Evolutionary conservation across 2,329 filamentous ascomycete species (phyloP).

Genomic region (Penicillium sp.): DNA sequence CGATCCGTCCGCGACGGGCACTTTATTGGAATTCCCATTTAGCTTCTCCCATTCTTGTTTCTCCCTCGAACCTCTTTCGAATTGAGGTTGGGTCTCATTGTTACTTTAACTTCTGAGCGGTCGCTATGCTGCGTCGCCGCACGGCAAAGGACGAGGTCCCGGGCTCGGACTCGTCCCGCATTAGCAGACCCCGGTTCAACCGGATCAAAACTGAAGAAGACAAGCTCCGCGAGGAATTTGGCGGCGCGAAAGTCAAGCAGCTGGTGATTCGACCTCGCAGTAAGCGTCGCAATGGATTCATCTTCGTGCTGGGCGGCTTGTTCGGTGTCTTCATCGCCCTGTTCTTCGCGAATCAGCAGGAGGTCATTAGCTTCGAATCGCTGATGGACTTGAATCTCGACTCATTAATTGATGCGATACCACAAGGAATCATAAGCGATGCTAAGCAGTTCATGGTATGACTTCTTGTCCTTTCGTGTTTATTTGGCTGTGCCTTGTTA

Average conservation of each 20-base stretch:
- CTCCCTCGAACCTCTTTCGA: background rate
- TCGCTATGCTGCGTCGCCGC: conserved; percentile 43
- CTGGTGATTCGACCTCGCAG: conserved; percentile 44
- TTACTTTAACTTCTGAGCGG: conserved; percentile 13
- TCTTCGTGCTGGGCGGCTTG: conserved; percentile 85
- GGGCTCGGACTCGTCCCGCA: conserved; percentile 15
- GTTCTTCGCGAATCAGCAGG: conserved; percentile 85
- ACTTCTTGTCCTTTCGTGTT: conserved; percentile 3
- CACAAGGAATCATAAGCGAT: conserved; percentile 80
- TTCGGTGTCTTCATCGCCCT: conserved; percentile 85
- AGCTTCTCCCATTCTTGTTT: background rate
- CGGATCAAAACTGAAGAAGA: conserved; percentile 19
- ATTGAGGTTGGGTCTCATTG: conserved; percentile 2
- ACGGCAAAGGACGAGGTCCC: conserved; percentile 36
- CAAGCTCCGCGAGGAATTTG: conserved; percentile 19
- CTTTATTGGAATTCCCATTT: conserved; percentile 1
- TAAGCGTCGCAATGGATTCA: conserved; percentile 74
- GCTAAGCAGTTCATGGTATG: conserved; percentile 79
- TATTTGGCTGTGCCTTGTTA: conserved; percentile 4
- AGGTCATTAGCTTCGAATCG: conserved; percentile 81
- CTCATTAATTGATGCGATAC: conserved; percentile 79
- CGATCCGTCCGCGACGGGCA: conserved; percentile 17
- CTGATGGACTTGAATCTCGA: conserved; percentile 73
- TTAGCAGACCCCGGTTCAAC: conserved; percentile 10
- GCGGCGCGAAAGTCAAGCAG: conserved; percentile 24